Conservation (phyloP, 2,329 filamentous ascomycete species). For the Pseudogymnoascus sp. region DNA sequence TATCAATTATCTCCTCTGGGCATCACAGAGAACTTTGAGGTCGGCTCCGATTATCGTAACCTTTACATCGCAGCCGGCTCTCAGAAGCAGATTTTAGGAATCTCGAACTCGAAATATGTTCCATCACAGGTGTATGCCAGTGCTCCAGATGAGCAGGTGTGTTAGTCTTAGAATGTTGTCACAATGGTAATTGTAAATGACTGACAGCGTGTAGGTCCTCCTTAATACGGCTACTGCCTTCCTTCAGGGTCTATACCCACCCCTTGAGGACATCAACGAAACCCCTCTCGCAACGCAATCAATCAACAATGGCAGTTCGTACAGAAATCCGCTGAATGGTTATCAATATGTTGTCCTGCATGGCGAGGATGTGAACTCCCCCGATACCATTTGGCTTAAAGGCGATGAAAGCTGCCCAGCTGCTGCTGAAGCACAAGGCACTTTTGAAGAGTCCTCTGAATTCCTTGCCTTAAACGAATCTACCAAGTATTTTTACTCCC, state of each 20-base stretch:
- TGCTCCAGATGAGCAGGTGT: constrained; percentile 35
- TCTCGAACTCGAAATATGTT: constrained; percentile 47
- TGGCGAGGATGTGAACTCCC: constrained; percentile 11
- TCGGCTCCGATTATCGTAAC: constrained; percentile 51
- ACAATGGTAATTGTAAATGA: neutral
- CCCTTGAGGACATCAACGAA: constrained; percentile 37
- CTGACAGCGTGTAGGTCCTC: constrained; percentile 41
- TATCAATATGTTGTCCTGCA: constrained; percentile 54
- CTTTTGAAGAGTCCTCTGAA: constrained; percentile 14
- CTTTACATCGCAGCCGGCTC: constrained; percentile 46
- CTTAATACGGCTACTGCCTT: constrained; percentile 53
- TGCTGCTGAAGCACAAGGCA: constrained; percentile 10
- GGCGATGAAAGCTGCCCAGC: constrained; percentile 22
- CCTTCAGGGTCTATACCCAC: constrained; percentile 57
- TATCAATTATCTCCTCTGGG: constrained; percentile 48
- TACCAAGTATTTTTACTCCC: constrained; percentile 22
- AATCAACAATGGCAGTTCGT: constrained; percentile 44
- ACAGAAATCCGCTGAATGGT: constrained; percentile 49
- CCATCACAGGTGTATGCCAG: constrained; percentile 44
- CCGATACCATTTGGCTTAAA: constrained; percentile 25
- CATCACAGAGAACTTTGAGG: constrained; percentile 43
- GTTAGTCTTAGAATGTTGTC: neutral
- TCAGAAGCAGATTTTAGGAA: constrained; percentile 43
- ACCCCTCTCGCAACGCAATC: constrained; percentile 23
- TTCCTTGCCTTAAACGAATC: constrained; percentile 15